Evolutionary conservation across 768 basidiomycete genomes (phyloP).

Genomic region (Lactarius vividus): DNA sequence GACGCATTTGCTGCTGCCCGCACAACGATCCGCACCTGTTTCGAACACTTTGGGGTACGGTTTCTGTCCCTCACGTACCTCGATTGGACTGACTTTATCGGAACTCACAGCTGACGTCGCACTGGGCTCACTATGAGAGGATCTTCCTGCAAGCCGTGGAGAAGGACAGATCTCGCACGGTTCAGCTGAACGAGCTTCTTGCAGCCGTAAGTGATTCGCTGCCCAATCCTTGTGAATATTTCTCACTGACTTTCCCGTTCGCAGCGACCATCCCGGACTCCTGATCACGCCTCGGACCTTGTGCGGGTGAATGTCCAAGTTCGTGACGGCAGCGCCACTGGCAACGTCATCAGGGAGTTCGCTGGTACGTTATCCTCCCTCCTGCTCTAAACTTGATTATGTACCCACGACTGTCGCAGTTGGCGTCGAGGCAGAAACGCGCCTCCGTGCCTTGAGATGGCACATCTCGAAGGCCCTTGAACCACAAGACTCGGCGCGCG

Average conservation of each 20-base stretch:
- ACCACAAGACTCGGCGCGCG: slow-evolving; percentile 17
- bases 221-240: too few species aligned
- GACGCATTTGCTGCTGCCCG: slow-evolving; percentile 6
- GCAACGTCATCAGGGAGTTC: slow-evolving; percentile 9
- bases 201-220: slow-evolving; percentile 10
- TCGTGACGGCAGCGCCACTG: slow-evolving; percentile 3
- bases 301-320: slow-evolving; percentile 20
- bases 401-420: slow-evolving; percentile 2
- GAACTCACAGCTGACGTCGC: slow-evolving; percentile 4
- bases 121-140: slow-evolving; percentile 22
- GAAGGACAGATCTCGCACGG: slow-evolving; percentile 19
- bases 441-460: slow-evolving; percentile 24
- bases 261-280: slow-evolving; percentile 14
- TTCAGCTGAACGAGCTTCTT: slow-evolving; percentile 18
- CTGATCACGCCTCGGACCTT: not conserved
- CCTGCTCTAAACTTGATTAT: not conserved
- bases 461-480: slow-evolving; percentile 21
- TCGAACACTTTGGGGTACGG: slow-evolving; percentile 19
- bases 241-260: not conserved
- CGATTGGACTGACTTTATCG: not conserved
- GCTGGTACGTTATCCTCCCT: slow-evolving; percentile 1
- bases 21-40: slow-evolving; percentile 18
- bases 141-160: slow-evolving; percentile 20
- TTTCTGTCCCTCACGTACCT: not conserved
- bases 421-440: slow-evolving; percentile 18